phyloP scores from a whole-genome alignment of 768 basidiomycete genomes.

The Kwoniella dendrophila region DNA sequence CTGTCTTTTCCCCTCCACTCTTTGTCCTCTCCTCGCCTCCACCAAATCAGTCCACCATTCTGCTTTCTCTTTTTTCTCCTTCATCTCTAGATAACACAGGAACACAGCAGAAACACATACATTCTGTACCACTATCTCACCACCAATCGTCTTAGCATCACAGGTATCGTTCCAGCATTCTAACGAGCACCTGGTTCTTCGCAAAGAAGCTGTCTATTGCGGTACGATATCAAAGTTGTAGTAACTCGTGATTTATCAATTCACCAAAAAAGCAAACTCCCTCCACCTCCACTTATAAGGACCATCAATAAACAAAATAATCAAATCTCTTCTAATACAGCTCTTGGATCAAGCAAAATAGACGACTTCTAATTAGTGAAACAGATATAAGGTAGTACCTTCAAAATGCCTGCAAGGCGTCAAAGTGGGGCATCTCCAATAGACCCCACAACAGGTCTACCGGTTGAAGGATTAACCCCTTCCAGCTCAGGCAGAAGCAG shows the following conservation, averaged over 20 bases:
- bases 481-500: slow-evolving; percentile 18
- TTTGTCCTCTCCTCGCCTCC: slow-evolving; percentile 8
- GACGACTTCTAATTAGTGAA: background rate
- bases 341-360: too few species aligned
- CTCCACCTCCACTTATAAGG: slow-evolving; percentile 20
- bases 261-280: slow-evolving; percentile 3
- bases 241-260: too few species aligned
- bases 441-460: slow-evolving; percentile 12
- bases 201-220: too few species aligned
- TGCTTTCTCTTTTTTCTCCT: background rate
- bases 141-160: too few species aligned
- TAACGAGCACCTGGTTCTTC: too few species aligned
- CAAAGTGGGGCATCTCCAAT: slow-evolving; percentile 21
- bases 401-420: slow-evolving; percentile 22
- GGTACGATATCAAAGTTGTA: too few species aligned
- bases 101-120: too few species aligned
- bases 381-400: background rate
- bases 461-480: slow-evolving; percentile 14
- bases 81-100: background rate
- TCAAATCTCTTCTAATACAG: too few species aligned
- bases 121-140: too few species aligned
- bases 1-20: slow-evolving; percentile 3
- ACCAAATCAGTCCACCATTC: slow-evolving; percentile 10
- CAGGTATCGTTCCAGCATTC: too few species aligned
- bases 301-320: too few species aligned